Evolutionary conservation across 805 yeast species (phyloP).

Genomic region (Candida anglica): DNA sequence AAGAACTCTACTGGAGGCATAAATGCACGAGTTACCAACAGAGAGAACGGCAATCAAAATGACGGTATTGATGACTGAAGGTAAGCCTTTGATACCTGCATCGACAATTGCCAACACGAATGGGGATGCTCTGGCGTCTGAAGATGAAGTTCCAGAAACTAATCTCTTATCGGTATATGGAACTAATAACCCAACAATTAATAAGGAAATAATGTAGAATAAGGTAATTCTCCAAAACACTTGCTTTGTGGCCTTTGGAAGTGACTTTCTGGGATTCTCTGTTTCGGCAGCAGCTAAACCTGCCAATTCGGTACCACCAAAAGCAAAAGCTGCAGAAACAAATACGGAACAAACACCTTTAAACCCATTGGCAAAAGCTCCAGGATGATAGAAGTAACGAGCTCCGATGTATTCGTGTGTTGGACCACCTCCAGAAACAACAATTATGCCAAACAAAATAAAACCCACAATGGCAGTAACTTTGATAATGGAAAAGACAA

Average conservation of each 20-base stretch:
- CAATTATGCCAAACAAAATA: slow-evolving; percentile 54
- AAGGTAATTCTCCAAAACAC: slow-evolving; percentile 39
- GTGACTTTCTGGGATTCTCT: slow-evolving; percentile 31
- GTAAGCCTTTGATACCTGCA: slow-evolving; percentile 64
- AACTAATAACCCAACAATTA: slow-evolving; percentile 38
- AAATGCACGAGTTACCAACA: slow-evolving; percentile 71
- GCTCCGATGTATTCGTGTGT: slow-evolving; percentile 52
- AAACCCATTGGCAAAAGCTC: slow-evolving; percentile 62
- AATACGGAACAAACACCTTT: slow-evolving; percentile 66
- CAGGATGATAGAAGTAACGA: slow-evolving; percentile 59
- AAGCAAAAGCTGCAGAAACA: slow-evolving; percentile 33
- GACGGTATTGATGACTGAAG: slow-evolving; percentile 68
- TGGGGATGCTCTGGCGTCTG: slow-evolving; percentile 62
- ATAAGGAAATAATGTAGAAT: slow-evolving; percentile 37
- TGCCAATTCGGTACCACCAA: slow-evolving; percentile 34
- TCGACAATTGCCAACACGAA: slow-evolving; percentile 67
- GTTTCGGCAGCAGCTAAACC: slow-evolving; percentile 36
- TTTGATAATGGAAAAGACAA: slow-evolving; percentile 54
- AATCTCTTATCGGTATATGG: slow-evolving; percentile 24
- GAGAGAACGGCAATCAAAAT: slow-evolving; percentile 68
- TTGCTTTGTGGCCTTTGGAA: slow-evolving; percentile 40
- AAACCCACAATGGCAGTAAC: slow-evolving; percentile 57
- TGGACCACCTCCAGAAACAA: slow-evolving; percentile 56
- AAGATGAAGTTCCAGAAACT: slow-evolving; percentile 37
- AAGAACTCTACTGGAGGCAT: slow-evolving; percentile 65